Base-by-base conservation (phyloP, 805 yeast species). In the Candida piceae region DNA sequence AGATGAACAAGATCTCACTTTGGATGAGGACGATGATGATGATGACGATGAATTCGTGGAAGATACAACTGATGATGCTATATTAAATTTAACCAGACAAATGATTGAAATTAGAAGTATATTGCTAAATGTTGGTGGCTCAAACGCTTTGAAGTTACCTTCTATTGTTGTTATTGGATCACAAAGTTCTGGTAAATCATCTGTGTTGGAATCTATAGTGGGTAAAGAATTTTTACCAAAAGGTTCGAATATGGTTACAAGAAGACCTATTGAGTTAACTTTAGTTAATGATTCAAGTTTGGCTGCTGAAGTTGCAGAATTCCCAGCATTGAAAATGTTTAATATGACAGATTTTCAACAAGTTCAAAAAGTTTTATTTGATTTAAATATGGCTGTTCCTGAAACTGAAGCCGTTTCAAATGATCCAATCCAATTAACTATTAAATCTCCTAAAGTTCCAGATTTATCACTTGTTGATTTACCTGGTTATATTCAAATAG, bases 181-280 rank as follows among this genome's bases (percentile, higher is more conserved):
- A 1, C 99, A 93, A 65, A 84, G 95, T 7, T 85, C 96, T 29
- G 99, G 99, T 31, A 93, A 93, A 60, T 87, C 97, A 0, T 90
- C 97, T 1, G 98, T 93, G 1, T 70, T 93, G 32, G 98, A 93
- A 59, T 77, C 96, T 6, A 84, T 93, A 40, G 99, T 93, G 5
- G 99, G 99, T n/a, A 95, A 85, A 50, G 97, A 93, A 57, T 93
- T 93, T 49, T 66, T 93, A 40, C 99, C 99, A 24, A 93, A 93
- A 60, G 99, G 99, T 22, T 77, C 86, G 29, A 93, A 94, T 57
- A 94, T 93, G 98, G 98, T 94, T 23, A 93, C 99, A 0, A 76
- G 97, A 59, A 74, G 98, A 50, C 99, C 99, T 2, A 90, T 93
- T 32, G 99, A 93, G 63, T 70, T 93, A 46, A 94, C 98, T 0